Conservation (phyloP, 129 eudicot species). For the Flaveria robusta region DNA sequence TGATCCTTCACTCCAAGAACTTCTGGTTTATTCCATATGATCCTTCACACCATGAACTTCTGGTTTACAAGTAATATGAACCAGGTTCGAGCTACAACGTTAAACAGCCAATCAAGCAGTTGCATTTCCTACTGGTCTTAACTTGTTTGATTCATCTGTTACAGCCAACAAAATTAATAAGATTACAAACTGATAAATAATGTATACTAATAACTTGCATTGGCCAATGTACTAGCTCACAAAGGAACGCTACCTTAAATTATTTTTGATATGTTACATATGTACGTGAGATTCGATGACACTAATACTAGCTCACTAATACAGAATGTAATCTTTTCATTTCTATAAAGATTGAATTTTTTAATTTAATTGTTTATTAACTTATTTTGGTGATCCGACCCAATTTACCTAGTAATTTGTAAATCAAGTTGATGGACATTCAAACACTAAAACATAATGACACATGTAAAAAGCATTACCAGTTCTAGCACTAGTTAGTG, state of each 20-base stretch:
- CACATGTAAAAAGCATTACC: no score
- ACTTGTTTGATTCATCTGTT: constrained; percentile 28
- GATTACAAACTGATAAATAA: neutral
- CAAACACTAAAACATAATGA: no score
- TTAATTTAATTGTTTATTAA: no score
- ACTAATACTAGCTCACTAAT: no score
- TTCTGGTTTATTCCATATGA: constrained; percentile 2
- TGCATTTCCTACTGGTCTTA: constrained; percentile 20
- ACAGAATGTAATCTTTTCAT: no score
- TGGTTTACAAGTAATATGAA: neutral
- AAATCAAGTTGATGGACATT: no score
- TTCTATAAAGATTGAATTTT: no score
- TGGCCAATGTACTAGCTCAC: neutral
- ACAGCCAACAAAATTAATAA: neutral
- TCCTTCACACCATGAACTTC: constrained; percentile 3
- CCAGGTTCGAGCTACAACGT: neutral
- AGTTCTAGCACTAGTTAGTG: no score
- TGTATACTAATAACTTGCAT: neutral
- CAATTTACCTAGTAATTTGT: no score
- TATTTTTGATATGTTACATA: neutral
- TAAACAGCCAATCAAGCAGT: constrained; percentile 9
- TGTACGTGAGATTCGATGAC: neutral
- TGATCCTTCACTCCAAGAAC: constrained; percentile 6
- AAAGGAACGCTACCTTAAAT: no score
- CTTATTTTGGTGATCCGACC: no score